phyloP scores from a whole-genome alignment of 73 alveolate genomes.

The Paramecium sexaurelia region DNA sequence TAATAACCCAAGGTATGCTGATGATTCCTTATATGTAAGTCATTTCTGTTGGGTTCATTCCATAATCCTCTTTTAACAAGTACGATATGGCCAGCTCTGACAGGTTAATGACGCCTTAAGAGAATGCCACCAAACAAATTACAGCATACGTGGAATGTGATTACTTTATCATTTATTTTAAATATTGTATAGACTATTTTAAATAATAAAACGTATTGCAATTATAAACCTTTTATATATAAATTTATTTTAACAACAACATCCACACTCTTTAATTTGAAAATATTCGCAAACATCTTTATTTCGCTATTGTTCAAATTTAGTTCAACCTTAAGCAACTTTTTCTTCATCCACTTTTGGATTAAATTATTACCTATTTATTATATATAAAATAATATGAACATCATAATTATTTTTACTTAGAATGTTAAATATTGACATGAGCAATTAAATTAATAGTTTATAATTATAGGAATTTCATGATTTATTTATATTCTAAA shows the following conservation, averaged over 20 bases:
- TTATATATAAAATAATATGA: no score
- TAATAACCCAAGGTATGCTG: slow-evolving; percentile 86
- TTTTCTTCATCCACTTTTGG: no score
- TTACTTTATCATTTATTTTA: not conserved
- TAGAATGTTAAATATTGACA: no score
- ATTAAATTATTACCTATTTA: no score
- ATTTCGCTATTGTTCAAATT: not conserved
- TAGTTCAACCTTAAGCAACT: no score
- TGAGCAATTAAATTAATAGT: no score
- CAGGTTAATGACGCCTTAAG: slow-evolving; percentile 66
- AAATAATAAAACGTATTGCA: not conserved
- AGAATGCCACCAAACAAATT: slow-evolving; percentile 49
- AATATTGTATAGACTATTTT: not conserved
- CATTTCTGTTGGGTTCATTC: slow-evolving; percentile 72
- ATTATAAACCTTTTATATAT: not conserved
- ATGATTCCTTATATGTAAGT: slow-evolving; percentile 55
- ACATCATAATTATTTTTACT: no score
- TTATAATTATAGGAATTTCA: no score
- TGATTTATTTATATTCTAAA: no score
- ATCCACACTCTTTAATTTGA: not conserved
- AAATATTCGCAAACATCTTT: not conserved
- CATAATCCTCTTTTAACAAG: slow-evolving; percentile 69
- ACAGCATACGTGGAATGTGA: slow-evolving; percentile 49
- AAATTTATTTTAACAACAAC: no score
- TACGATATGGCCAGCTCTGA: slow-evolving; percentile 71